Evolutionary conservation across 768 basidiomycete species (phyloP).

Genomic region (Grammothele lineata): DNA sequence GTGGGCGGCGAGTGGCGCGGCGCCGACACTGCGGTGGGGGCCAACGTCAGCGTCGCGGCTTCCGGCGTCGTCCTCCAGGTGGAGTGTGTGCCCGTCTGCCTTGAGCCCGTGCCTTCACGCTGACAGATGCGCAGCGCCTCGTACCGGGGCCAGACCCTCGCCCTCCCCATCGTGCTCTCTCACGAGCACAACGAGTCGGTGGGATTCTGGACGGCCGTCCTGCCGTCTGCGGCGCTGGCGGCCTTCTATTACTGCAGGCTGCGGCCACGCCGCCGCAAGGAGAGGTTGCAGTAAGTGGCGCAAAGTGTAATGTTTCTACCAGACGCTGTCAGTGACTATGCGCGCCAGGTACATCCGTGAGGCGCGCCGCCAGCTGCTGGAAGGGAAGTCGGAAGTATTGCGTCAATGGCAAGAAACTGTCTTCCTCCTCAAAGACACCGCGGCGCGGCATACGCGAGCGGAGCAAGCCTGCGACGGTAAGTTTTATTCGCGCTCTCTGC

Average conservation of each 20-base stretch:
- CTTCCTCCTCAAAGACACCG: conserved; percentile 62
- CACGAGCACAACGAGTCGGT: conserved; percentile 42
- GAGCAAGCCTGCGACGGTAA: conserved; percentile 69
- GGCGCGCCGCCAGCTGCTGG: conserved; percentile 55
- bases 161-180: conserved; percentile 55
- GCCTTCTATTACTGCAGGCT: conserved; percentile 56
- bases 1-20: conserved; percentile 48
- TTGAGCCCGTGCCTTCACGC: background rate
- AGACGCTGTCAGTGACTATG: conserved; percentile 10
- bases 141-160: conserved; percentile 54
- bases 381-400: conserved; percentile 59
- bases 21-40: conserved; percentile 39
- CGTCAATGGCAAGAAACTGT: conserved; percentile 61
- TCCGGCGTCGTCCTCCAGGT: conserved; percentile 49
- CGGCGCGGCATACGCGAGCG: conserved; percentile 54
- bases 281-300: conserved; percentile 48
- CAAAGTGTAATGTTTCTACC: too few species aligned
- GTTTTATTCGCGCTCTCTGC: background rate
- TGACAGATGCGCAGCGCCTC: conserved; percentile 35
- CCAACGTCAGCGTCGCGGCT: conserved; percentile 39
- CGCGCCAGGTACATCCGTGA: conserved; percentile 61
- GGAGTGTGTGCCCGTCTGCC: conserved; percentile 41
- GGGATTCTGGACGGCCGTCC: conserved; percentile 45
- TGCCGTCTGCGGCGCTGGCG: conserved; percentile 51
- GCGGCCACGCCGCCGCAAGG: conserved; percentile 48